Percentiles rank a stretch among this genome's conserved stretches.
phyloP scores from a whole-genome alignment of 805 yeast genomes.

The Kluyveromyces aestuarii region DNA sequence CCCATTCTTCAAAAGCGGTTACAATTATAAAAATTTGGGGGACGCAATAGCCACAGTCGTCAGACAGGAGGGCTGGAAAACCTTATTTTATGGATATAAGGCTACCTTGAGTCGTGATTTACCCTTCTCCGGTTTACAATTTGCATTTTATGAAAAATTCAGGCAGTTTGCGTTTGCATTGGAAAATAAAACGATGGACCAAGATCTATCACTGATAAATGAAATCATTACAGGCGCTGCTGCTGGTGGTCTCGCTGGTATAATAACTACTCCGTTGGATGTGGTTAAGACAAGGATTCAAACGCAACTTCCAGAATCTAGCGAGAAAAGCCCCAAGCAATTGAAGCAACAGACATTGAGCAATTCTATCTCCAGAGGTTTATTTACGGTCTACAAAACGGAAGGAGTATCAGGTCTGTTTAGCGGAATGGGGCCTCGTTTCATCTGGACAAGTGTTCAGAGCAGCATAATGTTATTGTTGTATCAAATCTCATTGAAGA shows the following conservation, averaged over 20 bases:
- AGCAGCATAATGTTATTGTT: conserved; percentile 87
- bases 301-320: conserved; percentile 52
- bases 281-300: conserved; percentile 90
- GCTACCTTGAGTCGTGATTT: conserved; percentile 88
- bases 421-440: conserved; percentile 93
- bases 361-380: conserved; percentile 41
- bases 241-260: conserved; percentile 92
- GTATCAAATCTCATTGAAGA: conserved; percentile 68
- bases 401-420: conserved; percentile 80
- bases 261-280: conserved; percentile 82
- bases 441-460: conserved; percentile 93
- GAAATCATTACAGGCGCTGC: conserved; percentile 88
- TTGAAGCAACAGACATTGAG: conserved; percentile 14
- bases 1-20: conserved; percentile 69
- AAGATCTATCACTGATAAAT: conserved; percentile 43
- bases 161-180: conserved; percentile 47
- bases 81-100: conserved; percentile 84
- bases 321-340: background rate
- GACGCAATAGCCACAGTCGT: conserved; percentile 64
- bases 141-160: conserved; percentile 88
- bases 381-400: conserved; percentile 46
- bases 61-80: conserved; percentile 58
- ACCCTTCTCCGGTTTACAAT: conserved; percentile 93
- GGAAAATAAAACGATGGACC: conserved; percentile 26
- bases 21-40: conserved; percentile 68